Percentiles rank a stretch among this genome's conserved stretches.
Evolutionary conservation across 306 rosid species (phyloP).

Genomic region (Canavalia gladiata): DNA sequence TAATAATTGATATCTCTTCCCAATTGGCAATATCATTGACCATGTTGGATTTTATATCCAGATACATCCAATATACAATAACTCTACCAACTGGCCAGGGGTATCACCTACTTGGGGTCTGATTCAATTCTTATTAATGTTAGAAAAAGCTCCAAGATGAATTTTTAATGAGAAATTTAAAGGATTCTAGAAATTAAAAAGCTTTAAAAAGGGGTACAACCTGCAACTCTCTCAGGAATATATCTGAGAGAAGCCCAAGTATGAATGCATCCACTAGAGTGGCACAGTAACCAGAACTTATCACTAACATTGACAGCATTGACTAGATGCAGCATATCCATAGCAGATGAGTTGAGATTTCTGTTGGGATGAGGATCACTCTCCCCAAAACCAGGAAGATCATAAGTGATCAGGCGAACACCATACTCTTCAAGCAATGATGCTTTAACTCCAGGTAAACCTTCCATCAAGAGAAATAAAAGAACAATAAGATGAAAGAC

Average conservation of each 20-base stretch:
- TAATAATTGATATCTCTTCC: background rate
- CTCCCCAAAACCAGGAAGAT: constrained; percentile 99
- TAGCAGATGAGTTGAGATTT: constrained; percentile 84
- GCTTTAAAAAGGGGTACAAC: constrained; percentile 48
- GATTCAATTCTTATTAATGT: background rate
- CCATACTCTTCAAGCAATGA: constrained; percentile 90
- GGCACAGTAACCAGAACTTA: constrained; percentile 92
- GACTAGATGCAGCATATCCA: constrained; percentile 78
- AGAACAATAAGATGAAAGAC: constrained; percentile 14
- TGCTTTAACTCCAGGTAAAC: constrained; percentile 80
- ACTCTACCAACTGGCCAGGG: background rate
- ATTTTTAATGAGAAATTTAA: background rate
- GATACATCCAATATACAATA: background rate
- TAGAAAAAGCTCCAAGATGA: background rate
- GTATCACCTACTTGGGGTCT: background rate
- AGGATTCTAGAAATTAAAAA: constrained; percentile 11
- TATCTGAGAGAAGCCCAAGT: constrained; percentile 91
- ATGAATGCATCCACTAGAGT: constrained; percentile 88
- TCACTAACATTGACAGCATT: constrained; percentile 72
- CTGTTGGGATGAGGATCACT: constrained; percentile 92
- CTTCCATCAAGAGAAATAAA: constrained; percentile 47
- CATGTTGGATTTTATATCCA: background rate
- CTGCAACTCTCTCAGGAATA: constrained; percentile 91
- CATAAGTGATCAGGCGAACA: constrained; percentile 79
- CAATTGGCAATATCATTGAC: background rate